These are phyloP conservation scores for Pulveroboletus sp. DNA, from an alignment of 768 basidiomycete genomes.

Conservation along the genomic window DNA sequence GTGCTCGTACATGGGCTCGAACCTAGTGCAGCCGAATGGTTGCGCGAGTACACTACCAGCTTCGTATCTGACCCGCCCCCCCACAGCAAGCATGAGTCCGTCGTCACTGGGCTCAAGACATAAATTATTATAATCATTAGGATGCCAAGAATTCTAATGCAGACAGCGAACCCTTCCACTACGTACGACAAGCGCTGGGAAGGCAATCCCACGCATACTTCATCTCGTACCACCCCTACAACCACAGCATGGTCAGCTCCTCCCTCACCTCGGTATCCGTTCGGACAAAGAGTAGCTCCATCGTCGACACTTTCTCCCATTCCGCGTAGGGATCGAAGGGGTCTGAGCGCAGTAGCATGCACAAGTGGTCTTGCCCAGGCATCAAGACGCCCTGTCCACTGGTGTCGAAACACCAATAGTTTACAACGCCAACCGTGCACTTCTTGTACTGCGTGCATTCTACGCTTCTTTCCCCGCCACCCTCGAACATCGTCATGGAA, in stretches of 20 bases:
- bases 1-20: too few species aligned
- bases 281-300: conserved; percentile 24
- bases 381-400: conserved; percentile 21
- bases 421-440: conserved; percentile 26
- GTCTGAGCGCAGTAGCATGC: conserved; percentile 25
- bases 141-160: neutral
- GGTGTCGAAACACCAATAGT: conserved; percentile 32
- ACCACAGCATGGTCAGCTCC: conserved; percentile 19
- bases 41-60: neutral
- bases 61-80: neutral
- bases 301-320: conserved; percentile 24
- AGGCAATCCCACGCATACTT: too few species aligned
- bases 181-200: neutral
- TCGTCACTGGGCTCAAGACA: too few species aligned
- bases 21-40: neutral
- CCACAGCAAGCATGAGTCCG: too few species aligned
- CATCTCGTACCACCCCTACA: conserved; percentile 7
- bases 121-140: too few species aligned
- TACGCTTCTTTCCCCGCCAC: neutral
- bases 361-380: conserved; percentile 26
- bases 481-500: conserved; percentile 16
- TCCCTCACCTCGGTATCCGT: conserved; percentile 15
- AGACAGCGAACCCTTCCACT: neutral
- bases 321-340: conserved; percentile 28
- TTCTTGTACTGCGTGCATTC: conserved; percentile 17